Evolutionary conservation across 805 yeast species (phyloP), one percentile per base, ranked within the genome.

Genomic region (Millerozyma acaciae): DNA sequence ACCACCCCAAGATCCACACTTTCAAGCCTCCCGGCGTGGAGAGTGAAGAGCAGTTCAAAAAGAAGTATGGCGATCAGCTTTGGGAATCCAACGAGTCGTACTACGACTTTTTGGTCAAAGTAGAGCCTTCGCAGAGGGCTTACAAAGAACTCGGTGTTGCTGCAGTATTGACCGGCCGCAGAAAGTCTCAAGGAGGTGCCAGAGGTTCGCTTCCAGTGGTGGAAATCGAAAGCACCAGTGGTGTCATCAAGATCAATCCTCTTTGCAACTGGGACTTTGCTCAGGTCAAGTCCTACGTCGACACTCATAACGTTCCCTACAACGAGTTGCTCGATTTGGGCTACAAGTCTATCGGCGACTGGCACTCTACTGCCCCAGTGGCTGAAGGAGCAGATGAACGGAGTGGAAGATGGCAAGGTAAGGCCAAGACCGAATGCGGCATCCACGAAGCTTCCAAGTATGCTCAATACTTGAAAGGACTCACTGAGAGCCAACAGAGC

Each of bases 391-490:
- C 87, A 53, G 97, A 90, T 52, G 97, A 90, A 57, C 75, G 97
- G 44, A 78, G 93, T n/a, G 97, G 97, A 1, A 75, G 97, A 51
- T 90, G 97, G 97, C 82, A 84, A 66, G 97, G 96, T 2, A 75
- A 82, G 54, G 72, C 78, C 8, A 90, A 90, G 65, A 87, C 96
- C 1, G 97, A 90, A 56, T 90, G 97, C 62, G 97, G 97, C 3
- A 88, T 90, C 34, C 97, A 90, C 52, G 84, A 81, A 47, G 76
- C 89, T 1, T 73, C 80, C 16, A 75, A 84, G 42, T 90, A 84
- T 53, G 77, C 84, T 0, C 70, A 84, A 50, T 83, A 61, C 47
- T 53, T 80, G 37, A 52, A 60, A 10, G n/a, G n/a, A n/a, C n/a
- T n/a, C n/a, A n/a, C n/a, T n/a, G n/a, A n/a, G n/a, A n/a, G n/a